These are phyloP conservation scores for Lonicera japonica DNA, from an alignment of 129 eudicot genomes.

Conservation along the genomic window DNA sequence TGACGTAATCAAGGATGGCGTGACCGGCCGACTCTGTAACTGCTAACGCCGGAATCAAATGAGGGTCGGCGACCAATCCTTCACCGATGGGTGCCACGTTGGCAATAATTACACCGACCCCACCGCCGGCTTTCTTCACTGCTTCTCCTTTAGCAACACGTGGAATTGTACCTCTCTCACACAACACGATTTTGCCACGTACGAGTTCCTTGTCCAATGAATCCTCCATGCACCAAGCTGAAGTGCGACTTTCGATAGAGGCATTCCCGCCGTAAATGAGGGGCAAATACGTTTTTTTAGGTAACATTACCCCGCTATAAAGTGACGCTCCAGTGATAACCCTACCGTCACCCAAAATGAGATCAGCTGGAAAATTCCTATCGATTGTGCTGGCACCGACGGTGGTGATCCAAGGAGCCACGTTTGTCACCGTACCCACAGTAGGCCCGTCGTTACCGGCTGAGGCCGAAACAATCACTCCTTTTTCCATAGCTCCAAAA, in stretches of 20 bases:
- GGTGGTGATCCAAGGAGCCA: slow-evolving; percentile 86
- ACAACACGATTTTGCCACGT: slow-evolving; percentile 64
- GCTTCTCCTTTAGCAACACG: slow-evolving; percentile 55
- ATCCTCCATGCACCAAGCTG: slow-evolving; percentile 40
- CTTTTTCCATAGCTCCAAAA: slow-evolving; percentile 66
- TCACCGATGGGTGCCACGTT: slow-evolving; percentile 59
- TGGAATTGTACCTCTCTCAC: slow-evolving; percentile 47
- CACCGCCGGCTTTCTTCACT: slow-evolving; percentile 67
- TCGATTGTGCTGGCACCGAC: slow-evolving; percentile 88
- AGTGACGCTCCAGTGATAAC: slow-evolving; percentile 60
- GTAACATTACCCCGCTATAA: slow-evolving; percentile 22
- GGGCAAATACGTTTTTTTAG: slow-evolving; percentile 25
- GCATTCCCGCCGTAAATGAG: slow-evolving; percentile 52
- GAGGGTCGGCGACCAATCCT: slow-evolving; percentile 57
- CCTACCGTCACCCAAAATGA: slow-evolving; percentile 45
- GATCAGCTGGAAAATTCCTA: slow-evolving; percentile 55
- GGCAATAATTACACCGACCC: slow-evolving; percentile 59
- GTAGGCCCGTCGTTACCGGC: slow-evolving; percentile 80
- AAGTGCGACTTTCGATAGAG: slow-evolving; percentile 11
- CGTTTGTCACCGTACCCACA: slow-evolving; percentile 39
- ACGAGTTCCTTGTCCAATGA: slow-evolving; percentile 41
- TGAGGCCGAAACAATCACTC: slow-evolving; percentile 70
- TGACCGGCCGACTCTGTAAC: slow-evolving; percentile 43
- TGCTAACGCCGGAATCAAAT: slow-evolving; percentile 56
- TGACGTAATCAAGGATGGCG: slow-evolving; percentile 29